Base-by-base conservation (phyloP, 768 basidiomycete species). In the Pleurotus platypus region DNA sequence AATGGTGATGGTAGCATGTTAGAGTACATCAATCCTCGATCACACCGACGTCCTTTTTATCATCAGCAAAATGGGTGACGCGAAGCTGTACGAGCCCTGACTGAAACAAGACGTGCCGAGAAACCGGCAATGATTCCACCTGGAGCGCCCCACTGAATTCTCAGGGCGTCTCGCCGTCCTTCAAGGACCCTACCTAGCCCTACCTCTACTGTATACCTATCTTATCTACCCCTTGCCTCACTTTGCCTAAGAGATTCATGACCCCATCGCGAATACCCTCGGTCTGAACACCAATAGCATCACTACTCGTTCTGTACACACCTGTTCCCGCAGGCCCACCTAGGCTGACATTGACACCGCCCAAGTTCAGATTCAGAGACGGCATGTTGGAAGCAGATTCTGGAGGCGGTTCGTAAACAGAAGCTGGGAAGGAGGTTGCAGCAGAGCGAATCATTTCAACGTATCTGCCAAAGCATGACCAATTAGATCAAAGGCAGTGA, bases 201-300 rank as follows among this genome's bases (percentile, higher is more conserved):
- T 35, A 35, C 37, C 30, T 35, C 59, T 72, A 79, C 43, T 75
- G 78, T 60, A 77, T 78, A 46, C 70, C 75, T 62, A 82, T 80
- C 53, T 79, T 75, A 67, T 91, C 89, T 49, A 90, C 93, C 0
- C 89, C 89, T 64, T 92, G 90, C 73, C 87, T 90, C 24, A 98
- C 89, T 70, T 90, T 94, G 16, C 89, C 94, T 64, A 97, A 76
- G 60, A 98, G 75, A 68, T 84, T 92, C 72, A 85, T 83, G 45
- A 97, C 86, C 2, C 94, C 94, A 65, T 96, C 94, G 61, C 89
- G 79, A 61, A 97, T 84, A 1, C 93, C 94, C 61, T 95, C 94
- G 9, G 92, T 85, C 66, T 92, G 90, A 20, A 92, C 78, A 20
- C 84, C 82, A 12, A 87, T 81, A 46, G 78, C 79, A 62, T 92